Evolutionary conservation across 108 stramenopile genomes (phyloP), one percentile per base, ranked within the genome.

Genomic region (Discostella pseudostelligera): DNA sequence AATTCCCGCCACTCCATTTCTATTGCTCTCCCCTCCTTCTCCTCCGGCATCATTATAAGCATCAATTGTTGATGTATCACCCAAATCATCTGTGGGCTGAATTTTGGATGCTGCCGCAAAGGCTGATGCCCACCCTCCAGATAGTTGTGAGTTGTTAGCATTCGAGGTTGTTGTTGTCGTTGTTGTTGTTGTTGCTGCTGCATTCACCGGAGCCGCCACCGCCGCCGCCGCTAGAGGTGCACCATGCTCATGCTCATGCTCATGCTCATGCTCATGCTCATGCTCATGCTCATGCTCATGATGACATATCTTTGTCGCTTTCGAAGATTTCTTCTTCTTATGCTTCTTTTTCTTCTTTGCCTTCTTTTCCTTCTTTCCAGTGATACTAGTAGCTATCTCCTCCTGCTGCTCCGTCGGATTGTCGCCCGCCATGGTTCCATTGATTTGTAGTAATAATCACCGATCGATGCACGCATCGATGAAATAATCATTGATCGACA

Each of bases 221-320:
- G n/a, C n/a, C n/a, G n/a, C n/a, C n/a, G n/a, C n/a, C n/a, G n/a
- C n/a, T n/a, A n/a, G n/a, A n/a, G n/a, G n/a, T n/a, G n/a, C n/a
- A n/a, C n/a, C n/a, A n/a, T n/a, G n/a, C n/a, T n/a, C n/a, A n/a
- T n/a, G n/a, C n/a, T n/a, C n/a, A n/a, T n/a, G n/a, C n/a, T n/a
- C n/a, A n/a, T n/a, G n/a, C n/a, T n/a, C n/a, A n/a, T n/a, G n/a
- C n/a, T n/a, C n/a, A n/a, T n/a, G n/a, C n/a, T n/a, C n/a, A n/a
- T n/a, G n/a, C n/a, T n/a, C n/a, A n/a, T n/a, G 72, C 81, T 39
- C 72, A 36, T 24, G 67, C 72, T 76, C 81, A 81, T 44, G 39
- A 14, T 32, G 21, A 10, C 14, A 11, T n/a, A n/a, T 26, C 20
- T 3, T 56, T 13, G 50, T 3, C 26, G n/a, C n/a, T 40, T 26